phyloP scores from a whole-genome alignment of 805 yeast species.

The Teunomyces aglyptinius region DNA sequence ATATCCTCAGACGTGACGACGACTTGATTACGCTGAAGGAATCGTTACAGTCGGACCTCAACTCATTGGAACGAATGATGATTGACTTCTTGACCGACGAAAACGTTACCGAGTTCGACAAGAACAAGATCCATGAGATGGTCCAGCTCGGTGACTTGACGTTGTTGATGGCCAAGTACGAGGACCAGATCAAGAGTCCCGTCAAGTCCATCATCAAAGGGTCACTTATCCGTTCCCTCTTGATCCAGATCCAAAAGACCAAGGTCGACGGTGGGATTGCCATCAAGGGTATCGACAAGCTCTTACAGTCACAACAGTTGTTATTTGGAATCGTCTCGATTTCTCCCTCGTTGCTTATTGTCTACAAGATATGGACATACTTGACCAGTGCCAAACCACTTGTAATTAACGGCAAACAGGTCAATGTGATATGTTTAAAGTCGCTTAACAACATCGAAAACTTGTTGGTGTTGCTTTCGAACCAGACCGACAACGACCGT shows the following conservation, averaged over 20 bases:
- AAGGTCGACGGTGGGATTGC: conserved; percentile 95
- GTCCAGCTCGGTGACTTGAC: conserved; percentile 77
- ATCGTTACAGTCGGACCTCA: conserved; percentile 73
- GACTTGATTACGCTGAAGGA: conserved; percentile 75
- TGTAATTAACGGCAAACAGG: conserved; percentile 29
- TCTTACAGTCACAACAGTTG: conserved; percentile 85
- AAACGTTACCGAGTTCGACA: conserved; percentile 13
- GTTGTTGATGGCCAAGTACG: conserved; percentile 77
- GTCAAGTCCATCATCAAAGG: conserved; percentile 64
- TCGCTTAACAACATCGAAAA: conserved; percentile 60
- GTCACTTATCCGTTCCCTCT: conserved; percentile 66
- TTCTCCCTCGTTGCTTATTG: conserved; percentile 67
- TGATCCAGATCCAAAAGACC: conserved; percentile 93
- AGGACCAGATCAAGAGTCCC: conserved; percentile 69
- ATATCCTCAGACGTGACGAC: conserved; percentile 84
- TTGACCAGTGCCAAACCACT: conserved; percentile 29
- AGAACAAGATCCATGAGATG: conserved; percentile 38
- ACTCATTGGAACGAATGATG: conserved; percentile 85
- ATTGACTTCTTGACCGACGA: conserved; percentile 56
- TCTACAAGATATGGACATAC: conserved; percentile 48
- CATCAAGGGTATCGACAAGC: conserved; percentile 83
- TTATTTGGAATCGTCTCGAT: conserved; percentile 93
- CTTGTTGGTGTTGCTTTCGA: conserved; percentile 29
- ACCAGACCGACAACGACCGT: conserved; percentile 9
- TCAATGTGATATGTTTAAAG: conserved; percentile 37